Evolutionary conservation across 495 filamentous ascomycete genomes (phyloP), one percentile per base, ranked within the genome.

Genomic region (Choiromyces venosus): DNA sequence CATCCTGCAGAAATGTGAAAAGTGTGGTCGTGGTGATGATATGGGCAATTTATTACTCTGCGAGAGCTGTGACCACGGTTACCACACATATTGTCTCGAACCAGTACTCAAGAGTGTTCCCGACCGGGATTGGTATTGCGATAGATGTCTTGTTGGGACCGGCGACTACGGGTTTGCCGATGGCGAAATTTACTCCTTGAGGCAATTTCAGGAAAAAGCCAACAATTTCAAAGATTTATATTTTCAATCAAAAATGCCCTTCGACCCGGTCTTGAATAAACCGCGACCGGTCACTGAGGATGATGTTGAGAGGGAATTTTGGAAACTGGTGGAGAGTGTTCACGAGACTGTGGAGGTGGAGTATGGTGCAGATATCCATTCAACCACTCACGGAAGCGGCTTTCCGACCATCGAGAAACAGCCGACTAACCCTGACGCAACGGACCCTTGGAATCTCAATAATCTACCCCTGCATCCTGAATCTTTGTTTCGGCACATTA

Each of bases 81-180:
- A 96, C 77, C 95, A 99, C 80, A 90, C 88, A 73, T 85, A 88
- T 64, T 99, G 95, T 75, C 87, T 99, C 25, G 95, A 98, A 73
- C 94, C 93, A 33, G 91, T 90, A 4, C 85, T 96, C n/a, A 90
- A 91, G 72, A 83, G 85, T 35, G 87, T 89, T 65, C 91, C 93
- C 0, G 93, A 96, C 71, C 88, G 88, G 66, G 95, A 99, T 74
- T 99, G 95, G 95, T 93, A 98, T 81, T 99, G 95, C 79, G 92
- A 95, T 14, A 89, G 92, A 80, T 99, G 95, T 81, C 86, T 99
- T 61, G 96, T 99, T 52, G 95, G 95, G 61, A 97, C 96, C 44
- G 93, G 93, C 44, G 93, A 98, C 79, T 99, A 97, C 77, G 95
- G 95, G 0, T 99, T 99, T 75, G 95, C 97, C 79, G 95, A 99